A percentile compares a stretch with the other conserved stretches of the same genome.
These are phyloP conservation scores for Colletotrichum sp. DNA, from an alignment of 2,329 filamentous ascomycete genomes.

Conservation along the genomic window DNA sequence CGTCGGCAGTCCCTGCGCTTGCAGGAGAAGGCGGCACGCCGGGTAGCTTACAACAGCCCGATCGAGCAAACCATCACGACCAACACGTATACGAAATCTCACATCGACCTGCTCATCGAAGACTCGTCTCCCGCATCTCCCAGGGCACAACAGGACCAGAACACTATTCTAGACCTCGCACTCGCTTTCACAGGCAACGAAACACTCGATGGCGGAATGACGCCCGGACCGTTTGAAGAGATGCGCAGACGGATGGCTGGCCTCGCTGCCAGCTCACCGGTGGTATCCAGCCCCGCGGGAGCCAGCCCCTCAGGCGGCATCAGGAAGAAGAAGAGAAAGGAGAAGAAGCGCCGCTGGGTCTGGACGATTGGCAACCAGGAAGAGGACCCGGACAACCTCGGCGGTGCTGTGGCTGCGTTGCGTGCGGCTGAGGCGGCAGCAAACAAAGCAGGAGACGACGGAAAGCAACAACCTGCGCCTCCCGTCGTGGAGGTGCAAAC, in stretches of 20 bases:
- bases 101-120: constrained; percentile 66
- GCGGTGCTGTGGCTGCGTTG: constrained; percentile 46
- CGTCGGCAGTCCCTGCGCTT: constrained; percentile 59
- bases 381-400: constrained; percentile 46
- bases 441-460: constrained; percentile 14
- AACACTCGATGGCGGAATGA: constrained; percentile 65
- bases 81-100: constrained; percentile 65
- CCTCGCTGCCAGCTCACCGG: constrained; percentile 45
- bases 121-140: constrained; percentile 57
- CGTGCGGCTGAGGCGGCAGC: constrained; percentile 35
- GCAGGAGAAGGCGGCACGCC: constrained; percentile 58
- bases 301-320: constrained; percentile 46
- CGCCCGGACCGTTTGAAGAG: constrained; percentile 68
- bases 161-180: constrained; percentile 51
- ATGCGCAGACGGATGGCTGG: constrained; percentile 63
- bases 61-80: constrained; percentile 69
- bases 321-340: constrained; percentile 58
- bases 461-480: neutral
- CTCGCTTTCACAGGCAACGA: constrained; percentile 59
- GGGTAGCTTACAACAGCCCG: constrained; percentile 67
- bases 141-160: constrained; percentile 35
- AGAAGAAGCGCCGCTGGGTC: constrained; percentile 69
- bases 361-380: constrained; percentile 68
- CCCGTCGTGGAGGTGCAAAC: constrained; percentile 5
- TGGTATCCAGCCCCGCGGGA: constrained; percentile 21